A percentile compares a stretch with the other conserved stretches of the same genome.
These are phyloP conservation scores for Penicillium sp. DNA, from an alignment of 2,329 filamentous ascomycete genomes.

Conservation along the genomic window DNA sequence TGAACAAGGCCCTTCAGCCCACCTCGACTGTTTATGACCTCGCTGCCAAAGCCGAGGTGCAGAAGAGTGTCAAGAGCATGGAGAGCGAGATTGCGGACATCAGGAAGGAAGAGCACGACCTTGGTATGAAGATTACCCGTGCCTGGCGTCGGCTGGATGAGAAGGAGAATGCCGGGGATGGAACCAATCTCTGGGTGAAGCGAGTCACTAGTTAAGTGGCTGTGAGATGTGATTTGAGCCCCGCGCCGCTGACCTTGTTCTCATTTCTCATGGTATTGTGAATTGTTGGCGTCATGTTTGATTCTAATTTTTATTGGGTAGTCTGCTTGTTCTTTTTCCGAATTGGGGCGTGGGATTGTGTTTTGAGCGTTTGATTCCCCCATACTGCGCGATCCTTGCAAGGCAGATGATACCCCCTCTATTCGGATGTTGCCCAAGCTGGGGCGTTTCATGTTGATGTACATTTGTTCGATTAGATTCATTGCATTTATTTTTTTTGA, in stretches of 20 bases:
- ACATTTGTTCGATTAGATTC: background rate
- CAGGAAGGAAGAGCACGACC: constrained; percentile 72
- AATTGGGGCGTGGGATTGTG: constrained; percentile 1
- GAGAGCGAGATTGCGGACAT: constrained; percentile 69
- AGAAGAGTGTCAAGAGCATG: constrained; percentile 65
- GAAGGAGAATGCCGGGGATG: constrained; percentile 46
- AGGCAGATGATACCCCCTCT: constrained; percentile 10
- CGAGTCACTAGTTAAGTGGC: constrained; percentile 63
- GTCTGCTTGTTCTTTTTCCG: background rate
- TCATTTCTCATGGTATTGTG: background rate
- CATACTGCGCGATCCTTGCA: background rate
- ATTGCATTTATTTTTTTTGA: background rate
- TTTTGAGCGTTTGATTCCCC: constrained; percentile 12
- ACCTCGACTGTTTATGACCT: constrained; percentile 66
- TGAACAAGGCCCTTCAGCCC: constrained; percentile 74
- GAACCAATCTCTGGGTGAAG: constrained; percentile 73
- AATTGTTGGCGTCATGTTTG: background rate
- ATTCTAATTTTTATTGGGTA: background rate
- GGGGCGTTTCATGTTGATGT: constrained; percentile 1
- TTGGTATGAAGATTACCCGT: constrained; percentile 71
- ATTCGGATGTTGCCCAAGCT: constrained; percentile 2
- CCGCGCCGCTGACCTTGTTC: background rate
- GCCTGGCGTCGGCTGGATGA: constrained; percentile 74
- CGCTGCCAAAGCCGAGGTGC: constrained; percentile 57
- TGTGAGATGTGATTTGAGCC: background rate